phyloP scores from a whole-genome alignment of 2,329 filamentous ascomycete species.

The Aspergillus cejpii region DNA sequence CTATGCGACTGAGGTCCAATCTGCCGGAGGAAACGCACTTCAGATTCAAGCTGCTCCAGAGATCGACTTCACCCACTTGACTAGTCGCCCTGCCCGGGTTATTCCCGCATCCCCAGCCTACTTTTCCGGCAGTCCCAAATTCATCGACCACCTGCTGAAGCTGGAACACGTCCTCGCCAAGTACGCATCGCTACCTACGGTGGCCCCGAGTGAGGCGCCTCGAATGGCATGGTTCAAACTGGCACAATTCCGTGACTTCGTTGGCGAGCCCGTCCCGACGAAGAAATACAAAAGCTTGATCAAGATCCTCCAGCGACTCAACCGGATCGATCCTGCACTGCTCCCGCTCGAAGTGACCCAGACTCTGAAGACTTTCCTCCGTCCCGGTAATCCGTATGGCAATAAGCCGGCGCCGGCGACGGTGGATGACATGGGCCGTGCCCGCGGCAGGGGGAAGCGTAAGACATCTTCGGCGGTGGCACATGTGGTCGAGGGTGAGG shows the following conservation, averaged over 20 bases:
- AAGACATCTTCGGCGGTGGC: constrained; percentile 82
- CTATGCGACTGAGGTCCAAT: constrained; percentile 25
- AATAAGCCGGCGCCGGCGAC: constrained; percentile 55
- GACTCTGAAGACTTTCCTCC: constrained; percentile 64
- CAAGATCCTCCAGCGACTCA: constrained; percentile 67
- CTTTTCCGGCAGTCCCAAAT: constrained; percentile 77
- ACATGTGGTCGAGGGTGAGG: constrained; percentile 85
- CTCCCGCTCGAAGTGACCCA: constrained; percentile 62
- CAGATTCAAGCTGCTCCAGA: constrained; percentile 19
- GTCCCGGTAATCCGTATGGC: constrained; percentile 64
- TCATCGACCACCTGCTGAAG: constrained; percentile 75
- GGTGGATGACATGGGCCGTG: constrained; percentile 70
- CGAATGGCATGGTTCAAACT: constrained; percentile 75
- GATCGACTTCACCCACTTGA: constrained; percentile 29
- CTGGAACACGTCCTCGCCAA: constrained; percentile 66
- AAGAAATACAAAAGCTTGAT: constrained; percentile 74
- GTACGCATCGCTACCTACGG: constrained; percentile 65
- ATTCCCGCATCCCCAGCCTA: constrained; percentile 87
- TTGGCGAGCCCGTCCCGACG: constrained; percentile 66
- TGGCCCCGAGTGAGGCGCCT: constrained; percentile 60
- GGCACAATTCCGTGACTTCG: constrained; percentile 63
- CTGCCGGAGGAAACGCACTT: constrained; percentile 10
- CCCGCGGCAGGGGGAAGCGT: constrained; percentile 73
- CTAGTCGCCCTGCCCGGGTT: constrained; percentile 56
- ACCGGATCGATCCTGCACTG: constrained; percentile 74